Conservation (phyloP, 192 early-diverging fungal genomes). For the Linnemannia hyalina region DNA sequence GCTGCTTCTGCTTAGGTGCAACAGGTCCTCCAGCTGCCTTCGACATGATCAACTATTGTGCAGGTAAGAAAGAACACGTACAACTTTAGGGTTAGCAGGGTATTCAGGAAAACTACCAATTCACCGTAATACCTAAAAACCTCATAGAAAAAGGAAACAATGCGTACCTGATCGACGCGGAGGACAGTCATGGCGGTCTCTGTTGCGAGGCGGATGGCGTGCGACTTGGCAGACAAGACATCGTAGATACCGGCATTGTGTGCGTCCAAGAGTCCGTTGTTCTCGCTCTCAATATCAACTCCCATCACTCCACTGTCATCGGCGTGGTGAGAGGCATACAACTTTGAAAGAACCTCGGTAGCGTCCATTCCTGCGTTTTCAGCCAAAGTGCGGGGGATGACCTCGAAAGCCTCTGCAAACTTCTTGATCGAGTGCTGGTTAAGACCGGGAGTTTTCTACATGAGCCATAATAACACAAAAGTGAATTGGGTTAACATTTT, state of each 20-base stretch:
- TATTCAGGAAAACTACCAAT: neutral
- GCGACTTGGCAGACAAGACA: constrained; percentile 84
- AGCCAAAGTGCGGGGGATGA: constrained; percentile 93
- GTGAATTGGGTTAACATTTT: neutral
- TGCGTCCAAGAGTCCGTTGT: constrained; percentile 83
- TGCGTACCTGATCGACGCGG: constrained; percentile 90
- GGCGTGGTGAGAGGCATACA: constrained; percentile 92
- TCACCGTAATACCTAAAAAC: no score
- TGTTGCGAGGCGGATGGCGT: constrained; percentile 91
- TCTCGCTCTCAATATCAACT: constrained; percentile 86
- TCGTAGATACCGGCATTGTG: constrained; percentile 82
- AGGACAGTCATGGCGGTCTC: constrained; percentile 94
- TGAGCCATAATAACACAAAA: neutral
- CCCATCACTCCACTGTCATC: constrained; percentile 70
- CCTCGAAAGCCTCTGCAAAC: constrained; percentile 95
- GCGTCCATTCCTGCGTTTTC: constrained; percentile 97
- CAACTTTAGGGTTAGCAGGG: neutral
- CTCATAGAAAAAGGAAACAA: neutral
- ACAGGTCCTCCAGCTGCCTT: constrained; percentile 97
- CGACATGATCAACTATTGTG: constrained; percentile 92
- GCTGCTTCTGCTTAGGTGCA: constrained; percentile 86
- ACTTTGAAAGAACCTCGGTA: constrained; percentile 90
- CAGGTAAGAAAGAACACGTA: neutral
- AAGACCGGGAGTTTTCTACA: constrained; percentile 87
- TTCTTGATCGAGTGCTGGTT: constrained; percentile 97